Evolutionary conservation across 2,329 filamentous ascomycete species (phyloP), one percentile per base, ranked within the genome.

Genomic region (Chaetomium sp.): DNA sequence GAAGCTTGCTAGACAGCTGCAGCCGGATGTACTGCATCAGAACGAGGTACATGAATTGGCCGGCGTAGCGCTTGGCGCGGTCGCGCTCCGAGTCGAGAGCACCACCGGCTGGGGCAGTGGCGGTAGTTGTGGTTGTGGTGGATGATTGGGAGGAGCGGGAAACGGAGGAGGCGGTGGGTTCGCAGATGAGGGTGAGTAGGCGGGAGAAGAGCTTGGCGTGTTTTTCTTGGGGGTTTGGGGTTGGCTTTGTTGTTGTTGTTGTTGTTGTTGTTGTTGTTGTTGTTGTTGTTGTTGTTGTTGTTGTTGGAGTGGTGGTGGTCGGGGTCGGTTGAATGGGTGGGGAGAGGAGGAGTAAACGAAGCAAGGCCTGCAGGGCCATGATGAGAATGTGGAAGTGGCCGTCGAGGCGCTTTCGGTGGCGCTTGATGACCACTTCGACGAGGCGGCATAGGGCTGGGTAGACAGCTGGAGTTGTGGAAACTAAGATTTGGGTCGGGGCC

Each of bases 311-410:
- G 48, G 2, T 6, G 9, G 19, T 6, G 7, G 35, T 4, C 37
- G 37, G 8, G 56, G 49, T 73, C 69, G 14, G 69, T 9, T 74
- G 68, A 27, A 27, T 27, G 19, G 19, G 19, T 27, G 19, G 19
- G 19, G 19, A 27, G 2, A 70, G 63, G 37, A 85, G 71, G 14
- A 86, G 74, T 38, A 74, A 74, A 27, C 71, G 70, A 38, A 86
- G 74, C n/a, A 86, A 76, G 3, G 76, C 69, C 62, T 84, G 79
- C 56, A 86, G 70, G 2, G 75, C 69, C 38, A 75, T 69, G 47
- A 84, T 69, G 5, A 85, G 72, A 45, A 85, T 70, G 63, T 84
- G 82, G 62, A 82, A 81, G 59, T 83, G 82, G 1, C 81, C 82
- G 62, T 84, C 78, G 1, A 86, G 72, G 8, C 83, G 80, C 44